A percentile compares a stretch with the other conserved stretches of the same genome.
Conservation (phyloP, 805 yeast genomes). For the Ogataea siamensis region DNA sequence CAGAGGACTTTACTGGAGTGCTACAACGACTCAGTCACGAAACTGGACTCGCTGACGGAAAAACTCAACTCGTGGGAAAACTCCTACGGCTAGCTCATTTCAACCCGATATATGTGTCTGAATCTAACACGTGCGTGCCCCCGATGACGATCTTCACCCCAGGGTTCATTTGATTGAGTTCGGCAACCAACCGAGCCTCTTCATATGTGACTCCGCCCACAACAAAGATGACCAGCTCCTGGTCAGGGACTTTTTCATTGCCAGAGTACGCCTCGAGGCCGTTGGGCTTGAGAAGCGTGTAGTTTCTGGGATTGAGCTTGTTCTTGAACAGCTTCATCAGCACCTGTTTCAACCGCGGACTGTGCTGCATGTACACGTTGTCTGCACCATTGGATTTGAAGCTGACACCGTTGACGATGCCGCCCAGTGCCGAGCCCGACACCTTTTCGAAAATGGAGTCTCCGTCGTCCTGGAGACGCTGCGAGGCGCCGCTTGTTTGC, state of each 20-base stretch:
- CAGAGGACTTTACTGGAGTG: conserved; percentile 44
- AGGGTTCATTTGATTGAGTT: conserved; percentile 56
- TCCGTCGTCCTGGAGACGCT: conserved; percentile 40
- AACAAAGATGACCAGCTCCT: conserved; percentile 68
- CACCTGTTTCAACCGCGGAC: conserved; percentile 62
- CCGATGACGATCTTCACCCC: conserved; percentile 76
- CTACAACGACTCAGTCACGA: conserved; percentile 56
- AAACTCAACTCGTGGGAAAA: conserved; percentile 79
- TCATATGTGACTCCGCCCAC: conserved; percentile 93
- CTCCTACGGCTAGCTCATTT: conserved; percentile 46
- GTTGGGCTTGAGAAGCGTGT: conserved; percentile 21
- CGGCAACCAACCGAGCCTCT: conserved; percentile 80
- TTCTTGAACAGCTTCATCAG: conserved; percentile 42
- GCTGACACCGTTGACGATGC: conserved; percentile 33
- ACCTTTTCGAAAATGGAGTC: conserved; percentile 30
- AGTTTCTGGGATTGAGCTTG: conserved; percentile 33
- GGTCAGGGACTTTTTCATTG: conserved; percentile 39
- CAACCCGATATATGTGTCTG: conserved; percentile 35
- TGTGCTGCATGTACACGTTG: conserved; percentile 88
- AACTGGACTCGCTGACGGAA: conserved; percentile 73
- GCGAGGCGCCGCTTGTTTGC: conserved; percentile 41
- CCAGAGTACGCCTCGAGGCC: conserved; percentile 16
- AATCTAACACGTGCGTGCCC: conserved; percentile 60
- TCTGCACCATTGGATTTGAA: conserved; percentile 42
- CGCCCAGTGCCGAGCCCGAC: conserved; percentile 23